A percentile compares a stretch with the other conserved stretches of the same genome.
These are phyloP conservation scores for Chrysoporthe puriensis DNA, from an alignment of 2,329 filamentous ascomycete species.

Conservation along the genomic window DNA sequence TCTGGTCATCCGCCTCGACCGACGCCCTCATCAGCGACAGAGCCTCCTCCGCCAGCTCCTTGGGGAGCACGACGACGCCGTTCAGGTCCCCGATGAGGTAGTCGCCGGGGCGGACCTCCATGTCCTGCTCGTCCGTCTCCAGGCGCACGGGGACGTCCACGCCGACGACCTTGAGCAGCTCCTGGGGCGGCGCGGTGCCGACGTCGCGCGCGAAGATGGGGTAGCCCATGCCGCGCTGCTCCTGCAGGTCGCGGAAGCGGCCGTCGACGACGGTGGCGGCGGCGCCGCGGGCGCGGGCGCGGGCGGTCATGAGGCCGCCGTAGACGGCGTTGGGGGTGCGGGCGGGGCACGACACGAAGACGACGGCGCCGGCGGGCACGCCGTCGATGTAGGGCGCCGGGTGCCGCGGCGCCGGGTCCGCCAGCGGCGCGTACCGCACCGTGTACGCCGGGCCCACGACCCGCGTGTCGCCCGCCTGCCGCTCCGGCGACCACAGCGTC, in stretches of 20 bases:
- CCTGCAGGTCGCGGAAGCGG: constrained; percentile 54
- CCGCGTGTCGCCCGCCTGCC: constrained; percentile 54
- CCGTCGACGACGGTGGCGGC: constrained; percentile 57
- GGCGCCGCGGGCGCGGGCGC: constrained; percentile 49
- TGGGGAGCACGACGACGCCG: constrained; percentile 49
- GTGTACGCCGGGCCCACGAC: constrained; percentile 60
- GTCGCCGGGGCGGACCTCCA: constrained; percentile 46
- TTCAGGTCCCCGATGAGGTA: constrained; percentile 51
- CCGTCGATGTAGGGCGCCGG: constrained; percentile 56
- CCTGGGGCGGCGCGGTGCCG: constrained; percentile 48
- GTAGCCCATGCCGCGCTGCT: constrained; percentile 53
- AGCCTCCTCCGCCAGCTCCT: constrained; percentile 43
- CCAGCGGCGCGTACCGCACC: constrained; percentile 53
- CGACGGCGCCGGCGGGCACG: constrained; percentile 49
- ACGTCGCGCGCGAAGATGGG: constrained; percentile 51
- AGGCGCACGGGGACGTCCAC: constrained; percentile 47
- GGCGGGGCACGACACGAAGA: constrained; percentile 55
- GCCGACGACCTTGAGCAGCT: constrained; percentile 46
- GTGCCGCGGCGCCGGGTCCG: constrained; percentile 50
- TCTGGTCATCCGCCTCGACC: constrained; percentile 47
- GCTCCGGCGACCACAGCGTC: constrained; percentile 57
- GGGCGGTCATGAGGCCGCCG: constrained; percentile 56
- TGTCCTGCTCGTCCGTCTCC: constrained; percentile 43
- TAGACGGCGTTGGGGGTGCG: constrained; percentile 55
- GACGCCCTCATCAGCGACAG: constrained; percentile 46